A percentile compares a stretch with the other conserved stretches of the same genome.
These are phyloP conservation scores for Ustulina deusta DNA, from an alignment of 2,329 filamentous ascomycete genomes.

Conservation along the genomic window DNA sequence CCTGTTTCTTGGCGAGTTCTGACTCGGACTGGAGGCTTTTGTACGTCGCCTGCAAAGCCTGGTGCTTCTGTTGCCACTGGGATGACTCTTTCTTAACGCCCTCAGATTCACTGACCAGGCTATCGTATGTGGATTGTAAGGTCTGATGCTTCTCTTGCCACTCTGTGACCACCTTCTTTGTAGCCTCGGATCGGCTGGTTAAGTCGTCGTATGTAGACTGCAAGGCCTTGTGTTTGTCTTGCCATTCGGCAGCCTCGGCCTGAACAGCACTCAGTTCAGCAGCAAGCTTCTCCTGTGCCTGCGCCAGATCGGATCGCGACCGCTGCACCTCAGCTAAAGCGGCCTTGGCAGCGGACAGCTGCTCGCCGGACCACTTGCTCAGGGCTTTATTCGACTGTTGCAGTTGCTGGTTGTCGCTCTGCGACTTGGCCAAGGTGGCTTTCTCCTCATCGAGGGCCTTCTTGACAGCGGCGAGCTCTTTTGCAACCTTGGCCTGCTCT, in stretches of 20 bases:
- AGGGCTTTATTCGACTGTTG: slow-evolving; percentile 29
- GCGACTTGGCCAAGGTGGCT: slow-evolving; percentile 39
- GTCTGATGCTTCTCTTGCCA: slow-evolving; percentile 48
- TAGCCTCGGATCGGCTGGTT: slow-evolving; percentile 46
- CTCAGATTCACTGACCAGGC: slow-evolving; percentile 40
- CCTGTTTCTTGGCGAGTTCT: slow-evolving; percentile 41
- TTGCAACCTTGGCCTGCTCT: slow-evolving; percentile 43
- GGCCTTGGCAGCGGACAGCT: slow-evolving; percentile 37
- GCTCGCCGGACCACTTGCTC: slow-evolving; percentile 43
- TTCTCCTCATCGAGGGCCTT: slow-evolving; percentile 43
- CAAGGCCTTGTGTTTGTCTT: slow-evolving; percentile 44
- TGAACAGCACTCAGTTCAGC: slow-evolving; percentile 45
- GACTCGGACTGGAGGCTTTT: slow-evolving; percentile 42
- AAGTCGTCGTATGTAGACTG: slow-evolving; percentile 42
- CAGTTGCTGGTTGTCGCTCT: slow-evolving; percentile 38
- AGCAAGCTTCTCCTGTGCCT: slow-evolving; percentile 40
- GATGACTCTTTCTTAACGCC: slow-evolving; percentile 42
- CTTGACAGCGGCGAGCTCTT: slow-evolving; percentile 46
- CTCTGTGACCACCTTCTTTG: slow-evolving; percentile 34
- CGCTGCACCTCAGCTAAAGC: slow-evolving; percentile 50
- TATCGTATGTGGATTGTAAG: slow-evolving; percentile 39
- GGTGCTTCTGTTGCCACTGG: slow-evolving; percentile 43
- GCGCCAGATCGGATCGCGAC: slow-evolving; percentile 45
- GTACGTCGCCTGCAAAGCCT: slow-evolving; percentile 32
- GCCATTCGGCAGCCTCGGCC: slow-evolving; percentile 42